Base-by-base conservation (phyloP, 495 filamentous ascomycete species). In the Pyrenopolyporus hunteri region DNA sequence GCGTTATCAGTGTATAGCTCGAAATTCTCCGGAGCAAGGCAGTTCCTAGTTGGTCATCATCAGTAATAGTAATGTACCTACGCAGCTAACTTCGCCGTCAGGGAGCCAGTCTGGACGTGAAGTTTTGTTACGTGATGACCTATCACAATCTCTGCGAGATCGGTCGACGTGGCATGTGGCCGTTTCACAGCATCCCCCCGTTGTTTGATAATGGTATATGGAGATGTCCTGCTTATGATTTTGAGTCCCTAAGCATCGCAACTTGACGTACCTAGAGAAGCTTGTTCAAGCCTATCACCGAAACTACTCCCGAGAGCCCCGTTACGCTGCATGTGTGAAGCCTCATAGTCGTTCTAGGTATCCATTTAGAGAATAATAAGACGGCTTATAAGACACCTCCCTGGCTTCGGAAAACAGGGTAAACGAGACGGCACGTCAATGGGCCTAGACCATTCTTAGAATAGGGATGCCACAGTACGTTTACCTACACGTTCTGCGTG, bases 71-170 rank as follows among this genome's bases (percentile, higher is more conserved):
- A 10, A 23, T 33, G 14, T 53, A 14, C n/a, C n/a, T n/a, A n/a
- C n/a, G n/a, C n/a, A 31, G 23, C 39, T 16, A 17, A 22, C 39
- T 29, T 40, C 50, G 37, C 20, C 36, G 13, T 44, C n/a, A 19
- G 48, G 55, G 22, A 52, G 28, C 31, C 33, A 40, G 32, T 50
- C 35, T 55, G 44, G 47, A 25, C 25, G 28, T n/a, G 54, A 32
- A 49, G 42, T 29, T 37, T 37, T 6, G 26, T 42, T 57, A 40
- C 26, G 49, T 36, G 46, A 51, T 52, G 51, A 57, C 63, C 51
- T 66, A 66, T 66, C 63, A 66, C 22, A 60, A 47, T 42, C 45
- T 66, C 46, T 60, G 63, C 63, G 63, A 66, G 63, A 60, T 66
- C 63, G 63, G 63, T 66, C 46, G 57, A 57, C 51, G 51, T 66